These are phyloP conservation scores for Pyrrhoderma lamaoense DNA, from an alignment of 1,284 basidiomycete species.

Conservation along the genomic window DNA sequence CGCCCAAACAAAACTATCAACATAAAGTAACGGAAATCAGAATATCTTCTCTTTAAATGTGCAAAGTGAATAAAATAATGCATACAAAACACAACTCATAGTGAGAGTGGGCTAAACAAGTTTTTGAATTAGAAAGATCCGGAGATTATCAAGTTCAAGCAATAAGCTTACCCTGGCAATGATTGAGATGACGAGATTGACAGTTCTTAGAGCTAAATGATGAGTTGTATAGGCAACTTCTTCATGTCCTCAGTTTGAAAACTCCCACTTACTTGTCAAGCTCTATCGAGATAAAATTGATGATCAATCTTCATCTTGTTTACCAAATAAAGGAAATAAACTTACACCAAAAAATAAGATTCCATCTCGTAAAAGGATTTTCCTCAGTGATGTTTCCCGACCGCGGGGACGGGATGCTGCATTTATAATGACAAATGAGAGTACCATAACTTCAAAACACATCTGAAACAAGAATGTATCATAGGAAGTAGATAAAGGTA, in stretches of 20 bases:
- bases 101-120: conserved; percentile 1
- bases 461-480: conserved; percentile 16
- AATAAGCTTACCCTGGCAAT: neutral
- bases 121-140: neutral
- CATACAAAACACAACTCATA: conserved; percentile 4
- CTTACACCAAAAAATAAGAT: conserved; percentile 20
- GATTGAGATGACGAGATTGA: conserved; percentile 11
- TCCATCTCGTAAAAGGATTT: conserved; percentile 20
- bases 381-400: conserved; percentile 5
- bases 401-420: conserved; percentile 20
- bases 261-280: neutral
- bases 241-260: neutral
- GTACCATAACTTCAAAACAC: conserved; percentile 20
- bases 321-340: neutral
- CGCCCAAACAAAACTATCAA: conserved; percentile 15
- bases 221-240: neutral
- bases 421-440: conserved; percentile 18
- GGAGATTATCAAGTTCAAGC: neutral
- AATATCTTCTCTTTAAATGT: no score
- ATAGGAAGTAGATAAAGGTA: neutral
- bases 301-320: neutral
- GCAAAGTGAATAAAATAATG: neutral
- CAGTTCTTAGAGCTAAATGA: conserved; percentile 2
- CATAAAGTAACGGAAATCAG: neutral
- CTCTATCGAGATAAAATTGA: neutral